Base-by-base conservation (phyloP, 192 early-diverging fungal genomes). In the Phlyctochytrium arcticum region DNA sequence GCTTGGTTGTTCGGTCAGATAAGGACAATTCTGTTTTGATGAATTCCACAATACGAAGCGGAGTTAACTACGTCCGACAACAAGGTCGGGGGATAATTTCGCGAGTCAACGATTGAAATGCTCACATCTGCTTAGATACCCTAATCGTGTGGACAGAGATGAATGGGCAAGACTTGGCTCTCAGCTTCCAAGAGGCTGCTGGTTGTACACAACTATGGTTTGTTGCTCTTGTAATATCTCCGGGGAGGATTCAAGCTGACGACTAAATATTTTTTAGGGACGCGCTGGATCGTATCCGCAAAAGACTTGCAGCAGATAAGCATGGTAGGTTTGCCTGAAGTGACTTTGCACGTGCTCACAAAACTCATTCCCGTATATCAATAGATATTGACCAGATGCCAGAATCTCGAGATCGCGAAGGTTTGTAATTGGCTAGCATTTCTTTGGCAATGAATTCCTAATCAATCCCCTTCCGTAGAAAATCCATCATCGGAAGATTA, bases 101-200 rank as follows among this genome's bases (percentile, higher is more conserved):
- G n/a, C 31, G 24, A 12, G 49, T 32, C 15, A 21, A 21, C 10
- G 3, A 10, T 42, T 23, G 21, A 12, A 9, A 21, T 48, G 8
- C 29, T 47, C 33, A 31, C 8, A 42, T 24, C 21, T 36, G 31
- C 10, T 10, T 34, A 71, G 93, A 89, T 26, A 96, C 95, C 31
- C 73, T 95, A 60, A 92, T 98, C 78, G 88, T 94, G n/a, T 98
- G 95, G 93, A 84, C 86, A 6, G 89, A 93, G 67, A 74, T 78
- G 15, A 80, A 83, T 36, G 85, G 86, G 10, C 67, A 81, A 30
- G 93, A 98, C 69, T 74, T 95, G 31, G 96, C 96, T 8, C 79
- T 98, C 27, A 94, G 92, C 63, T 98, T 98, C 75, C 90, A 95
- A 77, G 89, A 92, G 62, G 81, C 83, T 37, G 88, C 83, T n/a